Percentiles rank a stretch among this genome's conserved stretches.
phyloP scores from a whole-genome alignment of 2,329 filamentous ascomycete genomes.

The Trichoderma arundinaceum region DNA sequence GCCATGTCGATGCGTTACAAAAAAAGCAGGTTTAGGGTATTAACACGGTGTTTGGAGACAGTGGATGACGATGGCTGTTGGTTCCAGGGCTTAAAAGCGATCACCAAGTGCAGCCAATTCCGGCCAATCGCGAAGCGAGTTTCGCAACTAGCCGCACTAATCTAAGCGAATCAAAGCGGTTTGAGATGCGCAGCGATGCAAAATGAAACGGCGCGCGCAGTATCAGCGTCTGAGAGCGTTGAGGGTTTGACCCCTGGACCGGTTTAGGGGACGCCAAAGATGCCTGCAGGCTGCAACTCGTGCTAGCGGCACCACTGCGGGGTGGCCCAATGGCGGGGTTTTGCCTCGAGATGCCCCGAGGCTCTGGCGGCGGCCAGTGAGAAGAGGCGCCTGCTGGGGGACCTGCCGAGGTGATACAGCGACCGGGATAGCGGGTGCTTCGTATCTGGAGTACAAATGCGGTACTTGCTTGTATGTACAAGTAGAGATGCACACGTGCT shows the following conservation, averaged over 20 bases:
- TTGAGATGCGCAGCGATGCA: not conserved
- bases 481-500: no score
- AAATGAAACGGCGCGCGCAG: constrained; percentile 15
- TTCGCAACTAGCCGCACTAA: not conserved
- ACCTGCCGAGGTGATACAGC: no score
- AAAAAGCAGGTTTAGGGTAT: not conserved
- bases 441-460: no score
- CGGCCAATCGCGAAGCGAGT: not conserved
- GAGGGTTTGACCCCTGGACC: not conserved
- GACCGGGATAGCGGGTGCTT: no score
- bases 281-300: not conserved
- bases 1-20: not conserved
- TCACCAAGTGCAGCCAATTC: not conserved
- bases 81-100: not conserved
- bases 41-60: not conserved
- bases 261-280: not conserved
- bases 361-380: no score
- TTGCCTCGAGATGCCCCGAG: not conserved
- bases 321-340: not conserved
- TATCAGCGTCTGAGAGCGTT: constrained; percentile 10
- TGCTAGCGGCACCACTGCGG: not conserved
- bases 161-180: constrained; percentile 1
- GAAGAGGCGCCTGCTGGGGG: not conserved
- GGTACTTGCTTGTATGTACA: no score
- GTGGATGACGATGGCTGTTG: not conserved